Percentiles rank a stretch among this genome's conserved stretches.
phyloP scores from a whole-genome alignment of 306 rosid genomes.

The Quercus suber region DNA sequence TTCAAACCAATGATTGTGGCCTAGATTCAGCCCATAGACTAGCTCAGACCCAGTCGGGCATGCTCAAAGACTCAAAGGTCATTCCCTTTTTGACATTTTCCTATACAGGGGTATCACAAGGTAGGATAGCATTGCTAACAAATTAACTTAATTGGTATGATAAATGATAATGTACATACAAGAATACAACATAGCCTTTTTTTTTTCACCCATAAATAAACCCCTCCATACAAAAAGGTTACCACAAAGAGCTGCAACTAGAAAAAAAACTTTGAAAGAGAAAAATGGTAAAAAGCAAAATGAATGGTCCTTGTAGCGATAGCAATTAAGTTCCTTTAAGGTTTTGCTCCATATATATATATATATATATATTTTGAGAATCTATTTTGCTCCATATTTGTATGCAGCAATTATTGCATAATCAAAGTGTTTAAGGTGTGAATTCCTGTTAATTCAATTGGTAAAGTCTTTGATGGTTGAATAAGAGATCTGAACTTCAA shows the following conservation, averaged over 20 bases:
- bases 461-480: accelerated
- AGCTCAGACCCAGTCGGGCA: conserved; percentile 6
- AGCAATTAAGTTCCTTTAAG: conserved; percentile 20
- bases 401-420: no score
- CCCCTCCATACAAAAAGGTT: background rate
- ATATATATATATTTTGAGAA: no score
- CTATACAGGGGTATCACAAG: no score
- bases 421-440: no score
- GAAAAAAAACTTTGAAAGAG: conserved; percentile 33
- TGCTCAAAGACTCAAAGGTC: background rate
- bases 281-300: conserved; percentile 15
- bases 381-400: no score
- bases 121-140: background rate
- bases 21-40: no score
- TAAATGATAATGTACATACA: background rate
- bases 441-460: accelerated
- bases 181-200: conserved; percentile 1
- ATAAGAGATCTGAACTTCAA: no score
- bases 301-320: background rate
- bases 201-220: conserved; percentile 6
- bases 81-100: no score
- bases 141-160: conserved; percentile 11
- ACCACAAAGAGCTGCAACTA: conserved; percentile 41
- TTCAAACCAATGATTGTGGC: no score
- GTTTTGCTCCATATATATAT: no score